A percentile compares a stretch with the other conserved stretches of the same genome.
These are phyloP conservation scores for Paraleonurus japonicus DNA, from an alignment of 257 asterid species.

Conservation along the genomic window DNA sequence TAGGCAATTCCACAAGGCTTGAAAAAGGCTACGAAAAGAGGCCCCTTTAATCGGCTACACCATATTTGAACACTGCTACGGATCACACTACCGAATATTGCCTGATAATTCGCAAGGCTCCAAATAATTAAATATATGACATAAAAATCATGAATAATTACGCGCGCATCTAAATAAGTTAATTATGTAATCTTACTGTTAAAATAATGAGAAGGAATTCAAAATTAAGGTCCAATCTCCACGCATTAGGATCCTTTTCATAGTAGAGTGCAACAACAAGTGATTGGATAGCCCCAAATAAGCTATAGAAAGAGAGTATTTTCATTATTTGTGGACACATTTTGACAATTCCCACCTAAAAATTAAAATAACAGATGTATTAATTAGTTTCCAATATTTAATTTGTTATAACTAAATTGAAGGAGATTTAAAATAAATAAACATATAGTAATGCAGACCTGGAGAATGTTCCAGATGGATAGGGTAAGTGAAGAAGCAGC, in stretches of 20 bases:
- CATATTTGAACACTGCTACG: slow-evolving; percentile 62
- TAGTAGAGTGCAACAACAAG: slow-evolving; percentile 39
- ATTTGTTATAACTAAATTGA: too few species aligned
- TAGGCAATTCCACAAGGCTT: slow-evolving; percentile 76
- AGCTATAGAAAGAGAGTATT: slow-evolving; percentile 57
- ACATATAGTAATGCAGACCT: slow-evolving; percentile 47
- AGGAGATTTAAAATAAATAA: not conserved
- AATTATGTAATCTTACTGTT: slow-evolving; percentile 43
- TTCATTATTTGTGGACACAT: slow-evolving; percentile 68
- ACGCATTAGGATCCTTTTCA: slow-evolving; percentile 52
- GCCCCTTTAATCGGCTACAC: slow-evolving; percentile 61
- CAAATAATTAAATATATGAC: too few species aligned
- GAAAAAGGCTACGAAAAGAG: slow-evolving; percentile 54
- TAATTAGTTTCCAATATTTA: too few species aligned
- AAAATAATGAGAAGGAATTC: slow-evolving; percentile 52
- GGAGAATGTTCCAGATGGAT: slow-evolving; percentile 60
- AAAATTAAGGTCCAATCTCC: slow-evolving; percentile 56
- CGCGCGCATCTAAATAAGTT: too few species aligned
- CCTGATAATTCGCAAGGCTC: too few species aligned
- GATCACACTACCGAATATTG: slow-evolving; percentile 57
- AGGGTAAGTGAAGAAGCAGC: slow-evolving; percentile 62
- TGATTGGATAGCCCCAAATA: slow-evolving; percentile 65
- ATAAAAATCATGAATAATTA: too few species aligned
- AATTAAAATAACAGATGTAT: not conserved
- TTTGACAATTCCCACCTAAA: slow-evolving; percentile 59